phyloP scores from a whole-genome alignment of 1,139 yeast species.

The Magnusiomyces ingens region DNA sequence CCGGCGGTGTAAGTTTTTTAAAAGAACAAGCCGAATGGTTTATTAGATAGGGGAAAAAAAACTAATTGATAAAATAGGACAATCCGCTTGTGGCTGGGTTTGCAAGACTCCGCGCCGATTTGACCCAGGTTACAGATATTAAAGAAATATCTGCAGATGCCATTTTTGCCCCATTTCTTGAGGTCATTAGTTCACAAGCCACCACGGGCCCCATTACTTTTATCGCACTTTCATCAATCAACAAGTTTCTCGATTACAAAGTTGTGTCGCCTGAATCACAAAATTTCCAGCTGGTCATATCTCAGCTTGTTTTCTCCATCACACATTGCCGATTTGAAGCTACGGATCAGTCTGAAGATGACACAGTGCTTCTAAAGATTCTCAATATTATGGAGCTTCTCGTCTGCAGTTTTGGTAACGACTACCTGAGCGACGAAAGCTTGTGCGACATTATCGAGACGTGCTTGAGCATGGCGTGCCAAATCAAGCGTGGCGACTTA shows the following conservation, averaged over 20 bases:
- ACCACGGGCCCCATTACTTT: conserved; percentile 85
- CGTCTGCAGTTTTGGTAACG: conserved; percentile 56
- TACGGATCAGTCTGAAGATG: conserved; percentile 88
- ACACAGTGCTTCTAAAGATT: conserved; percentile 80
- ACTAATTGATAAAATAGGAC: conserved; percentile 26
- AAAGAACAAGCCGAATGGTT: too few relatives aligned
- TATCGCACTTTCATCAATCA: conserved; percentile 67
- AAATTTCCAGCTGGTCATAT: conserved; percentile 44
- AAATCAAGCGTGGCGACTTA: conserved; percentile 85
- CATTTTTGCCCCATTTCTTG: conserved; percentile 74
- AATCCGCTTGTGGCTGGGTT: conserved; percentile 76
- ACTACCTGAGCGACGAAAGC: conserved; percentile 66
- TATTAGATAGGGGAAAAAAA: too few relatives aligned
- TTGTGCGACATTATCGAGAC: conserved; percentile 88
- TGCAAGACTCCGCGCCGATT: conserved; percentile 65
- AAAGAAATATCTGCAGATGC: conserved; percentile 63
- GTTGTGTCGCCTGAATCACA: conserved; percentile 42
- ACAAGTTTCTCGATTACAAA: conserved; percentile 61
- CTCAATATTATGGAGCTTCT: conserved; percentile 66
- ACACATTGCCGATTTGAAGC: conserved; percentile 97
- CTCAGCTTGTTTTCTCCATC: conserved; percentile 64
- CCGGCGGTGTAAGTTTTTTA: conserved; percentile 2
- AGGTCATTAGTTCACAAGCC: conserved; percentile 77
- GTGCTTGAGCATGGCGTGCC: conserved; percentile 86
- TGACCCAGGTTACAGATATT: conserved; percentile 51